These are phyloP conservation scores for Colletotrichum eremochloae DNA, from an alignment of 2,329 filamentous ascomycete genomes.

Conservation along the genomic window DNA sequence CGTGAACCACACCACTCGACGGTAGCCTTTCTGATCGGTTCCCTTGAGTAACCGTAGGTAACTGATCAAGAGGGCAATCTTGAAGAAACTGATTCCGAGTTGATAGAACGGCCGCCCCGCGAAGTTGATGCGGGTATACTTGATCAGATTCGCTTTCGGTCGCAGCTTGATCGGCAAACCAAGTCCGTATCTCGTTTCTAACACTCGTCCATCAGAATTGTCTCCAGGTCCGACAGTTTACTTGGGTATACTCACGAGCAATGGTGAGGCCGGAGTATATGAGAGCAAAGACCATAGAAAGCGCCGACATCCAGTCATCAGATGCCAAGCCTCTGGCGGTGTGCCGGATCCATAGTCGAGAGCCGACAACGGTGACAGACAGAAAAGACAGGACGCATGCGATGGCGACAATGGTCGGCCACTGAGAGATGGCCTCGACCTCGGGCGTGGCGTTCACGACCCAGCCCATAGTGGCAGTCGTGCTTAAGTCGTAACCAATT, in stretches of 20 bases:
- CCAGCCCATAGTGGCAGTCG: slow-evolving; percentile 59
- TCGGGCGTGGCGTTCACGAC: slow-evolving; percentile 63
- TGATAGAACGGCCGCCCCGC: slow-evolving; percentile 68
- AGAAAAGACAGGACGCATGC: slow-evolving; percentile 59
- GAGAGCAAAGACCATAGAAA: slow-evolving; percentile 61
- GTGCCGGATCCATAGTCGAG: slow-evolving; percentile 58
- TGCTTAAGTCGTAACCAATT: too few relatives aligned
- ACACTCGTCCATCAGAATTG: slow-evolving; percentile 12
- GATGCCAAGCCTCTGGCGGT: slow-evolving; percentile 58
- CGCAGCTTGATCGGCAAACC: slow-evolving; percentile 60
- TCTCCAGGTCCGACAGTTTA: not conserved
- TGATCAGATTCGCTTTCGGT: slow-evolving; percentile 57
- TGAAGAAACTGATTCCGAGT: slow-evolving; percentile 68
- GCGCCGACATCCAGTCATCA: slow-evolving; percentile 60
- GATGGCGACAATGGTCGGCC: slow-evolving; percentile 62
- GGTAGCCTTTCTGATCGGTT: slow-evolving; percentile 60
- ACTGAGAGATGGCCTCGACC: slow-evolving; percentile 62
- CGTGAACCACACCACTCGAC: slow-evolving; percentile 58
- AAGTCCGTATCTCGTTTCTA: slow-evolving; percentile 67
- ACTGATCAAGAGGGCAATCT: slow-evolving; percentile 65
- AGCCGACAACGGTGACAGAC: slow-evolving; percentile 56
- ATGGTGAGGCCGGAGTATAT: slow-evolving; percentile 65
- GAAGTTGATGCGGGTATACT: slow-evolving; percentile 65
- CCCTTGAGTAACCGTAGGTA: slow-evolving; percentile 65
- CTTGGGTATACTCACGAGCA: slow-evolving; percentile 54